These are phyloP conservation scores for Withania somnifera DNA, from an alignment of 305 asterid species.

Conservation along the genomic window DNA sequence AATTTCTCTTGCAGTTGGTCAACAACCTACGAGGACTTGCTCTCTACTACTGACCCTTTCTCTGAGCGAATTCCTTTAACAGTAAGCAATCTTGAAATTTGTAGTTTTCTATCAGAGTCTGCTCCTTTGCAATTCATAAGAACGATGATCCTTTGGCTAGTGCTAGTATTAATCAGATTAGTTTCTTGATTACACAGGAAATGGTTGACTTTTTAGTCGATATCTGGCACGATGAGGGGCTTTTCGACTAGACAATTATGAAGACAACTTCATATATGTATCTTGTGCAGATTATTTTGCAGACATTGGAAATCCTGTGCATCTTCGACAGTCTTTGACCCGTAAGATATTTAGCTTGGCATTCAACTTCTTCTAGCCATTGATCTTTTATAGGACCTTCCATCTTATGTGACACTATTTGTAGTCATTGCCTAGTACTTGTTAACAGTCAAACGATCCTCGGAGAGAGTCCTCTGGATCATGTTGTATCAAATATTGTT, in stretches of 20 bases:
- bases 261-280: neutral
- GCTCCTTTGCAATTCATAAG: neutral
- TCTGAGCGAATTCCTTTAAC: conserved; percentile 60
- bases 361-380: conserved; percentile 2
- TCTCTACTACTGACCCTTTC: conserved; percentile 66
- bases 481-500: neutral
- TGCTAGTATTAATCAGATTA: neutral
- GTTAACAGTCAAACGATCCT: neutral
- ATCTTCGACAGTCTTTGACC: neutral
- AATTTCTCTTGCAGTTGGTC: conserved; percentile 65
- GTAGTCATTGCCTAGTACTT: neutral
- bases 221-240: conserved; percentile 88
- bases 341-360: conserved; percentile 3
- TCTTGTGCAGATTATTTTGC: conserved; percentile 2
- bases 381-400: conserved; percentile 1
- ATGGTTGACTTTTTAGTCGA: conserved; percentile 90
- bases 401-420: neutral
- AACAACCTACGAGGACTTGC: conserved; percentile 70
- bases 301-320: neutral
- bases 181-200: conserved; percentile 41
- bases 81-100: conserved; percentile 31
- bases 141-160: neutral
- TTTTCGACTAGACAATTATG: conserved; percentile 38
- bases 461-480: neutral
- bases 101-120: neutral